Evolutionary conservation across 2,329 filamentous ascomycete genomes (phyloP), one percentile per base, ranked within the genome.

Genomic region (Cadophora sp.): DNA sequence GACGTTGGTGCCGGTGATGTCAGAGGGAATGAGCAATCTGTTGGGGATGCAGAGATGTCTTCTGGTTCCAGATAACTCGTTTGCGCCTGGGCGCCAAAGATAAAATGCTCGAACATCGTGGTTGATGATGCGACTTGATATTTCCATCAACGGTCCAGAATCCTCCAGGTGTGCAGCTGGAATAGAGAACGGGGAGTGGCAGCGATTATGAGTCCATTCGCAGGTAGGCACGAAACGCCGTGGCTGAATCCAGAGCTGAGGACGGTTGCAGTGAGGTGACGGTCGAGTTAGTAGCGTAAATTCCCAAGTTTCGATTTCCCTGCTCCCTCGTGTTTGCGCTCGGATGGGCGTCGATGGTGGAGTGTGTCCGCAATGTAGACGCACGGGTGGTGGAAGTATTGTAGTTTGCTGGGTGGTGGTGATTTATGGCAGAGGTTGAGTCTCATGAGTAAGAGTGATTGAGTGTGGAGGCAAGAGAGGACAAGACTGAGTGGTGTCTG

Each of bases 41-140:
- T 72, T 3, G 73, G 73, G 3, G 73, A 75, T 9, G 68, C 48
- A 13, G 70, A 62, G 9, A 64, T 55, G 16, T 71, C 68, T 58
- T 22, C 53, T 58, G 53, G 53, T 13, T 58, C 53, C 33, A 41
- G 36, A 24, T 58, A 43, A 7, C 33, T 65, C 33, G 62, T 59
- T 24, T 71, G 72, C 33, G 73, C 65, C 43, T 66, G 68, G 16
- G 72, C 69, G 63, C 70, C 69, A 64, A 75, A 75, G 0, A 70
- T 73, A 43, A 74, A 75, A 51, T 72, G 63, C 41, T 75, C 73
- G 60, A 75, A 75, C 73, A 75, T 75, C 36, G 30, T 71, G 63
- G 41, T 48, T 20, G 45, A 14, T 51, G 51, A 55, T 55, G 59
- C 33, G 45, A 62, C 41, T 51, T n/a, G 45, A 60, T 50, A 56